phyloP scores from a whole-genome alignment of 768 basidiomycete species.

The Mycena rebaudengoi region DNA sequence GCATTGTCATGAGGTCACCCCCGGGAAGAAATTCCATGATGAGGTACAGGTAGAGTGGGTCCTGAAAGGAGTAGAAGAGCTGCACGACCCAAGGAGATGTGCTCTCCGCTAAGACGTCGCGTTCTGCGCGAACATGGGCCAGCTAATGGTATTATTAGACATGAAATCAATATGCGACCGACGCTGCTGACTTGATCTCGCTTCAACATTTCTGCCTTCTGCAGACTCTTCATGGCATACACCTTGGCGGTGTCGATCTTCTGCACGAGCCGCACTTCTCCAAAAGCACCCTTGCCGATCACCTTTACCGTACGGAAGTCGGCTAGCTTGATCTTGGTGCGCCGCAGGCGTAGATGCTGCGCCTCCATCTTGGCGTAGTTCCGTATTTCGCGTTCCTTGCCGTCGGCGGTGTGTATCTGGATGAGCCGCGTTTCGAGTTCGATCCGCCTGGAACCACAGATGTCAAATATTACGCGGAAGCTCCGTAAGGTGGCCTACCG shows the following conservation, averaged over 20 bases:
- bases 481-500: constrained; percentile 58
- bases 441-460: constrained; percentile 67
- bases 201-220: constrained; percentile 99
- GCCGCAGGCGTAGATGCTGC: constrained; percentile 88
- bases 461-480: not conserved
- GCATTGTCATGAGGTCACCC: constrained; percentile 99
- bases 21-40: constrained; percentile 91
- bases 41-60: constrained; percentile 93
- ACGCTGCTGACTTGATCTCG: constrained; percentile 85
- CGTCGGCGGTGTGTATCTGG: constrained; percentile 78
- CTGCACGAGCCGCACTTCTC: constrained; percentile 95
- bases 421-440: constrained; percentile 88
- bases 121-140: constrained; percentile 96
- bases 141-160: no score
- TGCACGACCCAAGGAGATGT: constrained; percentile 98
- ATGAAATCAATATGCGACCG: not conserved
- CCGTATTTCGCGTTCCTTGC: constrained; percentile 88
- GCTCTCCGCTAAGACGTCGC: constrained; percentile 95
- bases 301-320: constrained; percentile 98
- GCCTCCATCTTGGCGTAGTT: constrained; percentile 89
- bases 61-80: constrained; percentile 98
- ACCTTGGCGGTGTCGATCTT: constrained; percentile 98
- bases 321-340: constrained; percentile 91
- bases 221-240: constrained; percentile 99
- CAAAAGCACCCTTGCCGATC: constrained; percentile 98